Conservation (phyloP, 169 alveolate species). For the Babesia caballi region DNA sequence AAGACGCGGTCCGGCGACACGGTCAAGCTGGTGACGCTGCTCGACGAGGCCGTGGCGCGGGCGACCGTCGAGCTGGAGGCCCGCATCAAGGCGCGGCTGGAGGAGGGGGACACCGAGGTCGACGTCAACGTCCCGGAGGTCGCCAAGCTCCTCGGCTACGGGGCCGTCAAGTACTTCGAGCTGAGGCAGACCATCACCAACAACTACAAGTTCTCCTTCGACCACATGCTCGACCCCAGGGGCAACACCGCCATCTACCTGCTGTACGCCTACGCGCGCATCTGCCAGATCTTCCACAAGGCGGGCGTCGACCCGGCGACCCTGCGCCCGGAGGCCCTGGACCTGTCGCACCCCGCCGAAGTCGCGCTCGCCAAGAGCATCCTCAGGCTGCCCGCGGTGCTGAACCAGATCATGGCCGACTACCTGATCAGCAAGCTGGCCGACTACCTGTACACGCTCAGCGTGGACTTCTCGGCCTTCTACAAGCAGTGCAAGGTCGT, state of each 20-base stretch:
- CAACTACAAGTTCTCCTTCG: conserved; percentile 93
- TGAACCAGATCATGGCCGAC: conserved; percentile 62
- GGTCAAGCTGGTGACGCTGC: conserved; percentile 89
- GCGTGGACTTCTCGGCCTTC: conserved; percentile 90
- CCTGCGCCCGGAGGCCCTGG: conserved; percentile 3
- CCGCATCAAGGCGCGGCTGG: conserved; percentile 72
- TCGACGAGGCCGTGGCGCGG: conserved; percentile 95
- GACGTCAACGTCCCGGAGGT: conserved; percentile 26
- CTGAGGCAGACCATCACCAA: conserved; percentile 91
- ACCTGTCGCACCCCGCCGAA: conserved; percentile 61
- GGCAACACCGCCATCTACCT: conserved; percentile 97
- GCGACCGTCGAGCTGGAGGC: conserved; percentile 87
- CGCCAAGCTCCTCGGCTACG: conserved; percentile 88
- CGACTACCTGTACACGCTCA: conserved; percentile 91
- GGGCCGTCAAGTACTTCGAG: conserved; percentile 98
- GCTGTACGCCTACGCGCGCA: conserved; percentile 93
- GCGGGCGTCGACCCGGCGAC: conserved; percentile 69
- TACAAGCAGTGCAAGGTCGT: conserved; percentile 91
- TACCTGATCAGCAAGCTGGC: conserved; percentile 80
- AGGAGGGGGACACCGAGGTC: conserved; percentile 58
- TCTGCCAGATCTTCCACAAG: conserved; percentile 90
- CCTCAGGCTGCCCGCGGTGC: conserved; percentile 72
- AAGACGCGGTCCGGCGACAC: conserved; percentile 94
- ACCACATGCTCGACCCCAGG: conserved; percentile 96
- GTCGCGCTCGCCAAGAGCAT: conserved; percentile 69